Percentiles rank a stretch among this genome's conserved stretches.
phyloP scores from a whole-genome alignment of 768 basidiomycete species.

The Megacollybia marginata region DNA sequence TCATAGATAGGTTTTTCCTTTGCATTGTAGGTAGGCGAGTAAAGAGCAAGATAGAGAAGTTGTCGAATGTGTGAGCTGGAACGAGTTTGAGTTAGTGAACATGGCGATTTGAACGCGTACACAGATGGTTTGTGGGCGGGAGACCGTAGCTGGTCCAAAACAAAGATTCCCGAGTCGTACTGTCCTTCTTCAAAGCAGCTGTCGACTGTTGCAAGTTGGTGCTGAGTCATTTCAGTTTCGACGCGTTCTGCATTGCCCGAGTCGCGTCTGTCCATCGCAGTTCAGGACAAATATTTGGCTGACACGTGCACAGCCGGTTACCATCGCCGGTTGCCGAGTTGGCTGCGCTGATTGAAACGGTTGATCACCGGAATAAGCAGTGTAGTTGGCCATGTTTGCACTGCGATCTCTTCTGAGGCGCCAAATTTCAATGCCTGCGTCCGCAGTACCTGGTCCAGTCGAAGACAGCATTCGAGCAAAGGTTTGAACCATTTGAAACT shows the following conservation, averaged over 20 bases:
- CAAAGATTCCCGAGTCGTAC: constrained; percentile 58
- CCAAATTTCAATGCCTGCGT: constrained; percentile 3
- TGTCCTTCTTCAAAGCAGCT: constrained; percentile 73
- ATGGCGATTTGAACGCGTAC: constrained; percentile 30
- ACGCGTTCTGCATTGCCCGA: too few species aligned
- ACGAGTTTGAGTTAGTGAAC: not conserved
- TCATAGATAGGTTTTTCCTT: constrained; percentile 15
- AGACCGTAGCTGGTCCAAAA: constrained; percentile 57
- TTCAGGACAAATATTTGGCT: too few species aligned
- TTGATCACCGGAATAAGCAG: too few species aligned
- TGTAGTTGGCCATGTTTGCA: too few species aligned
- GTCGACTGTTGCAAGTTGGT: constrained; percentile 56
- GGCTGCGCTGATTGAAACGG: constrained; percentile 6
- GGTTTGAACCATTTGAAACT: constrained; percentile 24
- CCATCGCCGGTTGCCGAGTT: too few species aligned
- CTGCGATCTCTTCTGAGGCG: not conserved
- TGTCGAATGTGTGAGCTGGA: constrained; percentile 58
- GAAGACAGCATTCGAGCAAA: constrained; percentile 57
- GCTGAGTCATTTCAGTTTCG: constrained; percentile 32
- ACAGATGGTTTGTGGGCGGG: constrained; percentile 47
- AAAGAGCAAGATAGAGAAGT: constrained; percentile 64
- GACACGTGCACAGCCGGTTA: too few species aligned
- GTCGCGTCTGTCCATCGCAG: too few species aligned
- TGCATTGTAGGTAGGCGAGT: constrained; percentile 31
- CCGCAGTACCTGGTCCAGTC: constrained; percentile 34